phyloP scores from a whole-genome alignment of 2,329 filamentous ascomycete genomes.

The Cladorrhinum sp. region DNA sequence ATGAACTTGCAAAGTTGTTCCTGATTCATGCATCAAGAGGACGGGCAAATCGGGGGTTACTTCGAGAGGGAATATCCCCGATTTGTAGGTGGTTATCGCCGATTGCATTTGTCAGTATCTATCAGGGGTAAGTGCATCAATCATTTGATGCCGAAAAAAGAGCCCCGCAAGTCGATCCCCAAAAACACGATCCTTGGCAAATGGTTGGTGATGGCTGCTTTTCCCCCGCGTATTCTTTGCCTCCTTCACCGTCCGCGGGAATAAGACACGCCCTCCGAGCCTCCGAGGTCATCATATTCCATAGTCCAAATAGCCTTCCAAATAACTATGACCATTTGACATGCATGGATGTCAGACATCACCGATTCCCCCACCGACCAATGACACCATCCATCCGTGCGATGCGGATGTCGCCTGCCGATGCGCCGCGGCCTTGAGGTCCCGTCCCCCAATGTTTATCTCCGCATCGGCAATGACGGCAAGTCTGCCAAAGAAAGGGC shows the following conservation, averaged over 20 bases:
- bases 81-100: too few relatives aligned
- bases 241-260: neutral
- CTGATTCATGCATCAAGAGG: too few relatives aligned
- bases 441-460: too few relatives aligned
- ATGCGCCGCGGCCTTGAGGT: too few relatives aligned
- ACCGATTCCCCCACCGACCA: neutral
- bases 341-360: too few relatives aligned
- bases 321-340: neutral
- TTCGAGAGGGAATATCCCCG: too few relatives aligned
- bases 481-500: neutral
- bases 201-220: neutral
- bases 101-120: too few relatives aligned
- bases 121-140: too few relatives aligned
- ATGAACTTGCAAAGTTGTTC: too few relatives aligned
- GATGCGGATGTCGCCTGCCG: neutral
- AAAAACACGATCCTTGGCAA: neutral
- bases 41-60: too few relatives aligned
- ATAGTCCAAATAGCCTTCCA: neutral
- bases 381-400: neutral
- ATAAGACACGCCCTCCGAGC: neutral
- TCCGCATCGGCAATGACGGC: constrained; percentile 8
- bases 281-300: neutral
- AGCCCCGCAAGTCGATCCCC: neutral
- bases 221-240: neutral
- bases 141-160: neutral